phyloP scores from a whole-genome alignment of 2,329 filamentous ascomycete species.

The Fusarium sp. region DNA sequence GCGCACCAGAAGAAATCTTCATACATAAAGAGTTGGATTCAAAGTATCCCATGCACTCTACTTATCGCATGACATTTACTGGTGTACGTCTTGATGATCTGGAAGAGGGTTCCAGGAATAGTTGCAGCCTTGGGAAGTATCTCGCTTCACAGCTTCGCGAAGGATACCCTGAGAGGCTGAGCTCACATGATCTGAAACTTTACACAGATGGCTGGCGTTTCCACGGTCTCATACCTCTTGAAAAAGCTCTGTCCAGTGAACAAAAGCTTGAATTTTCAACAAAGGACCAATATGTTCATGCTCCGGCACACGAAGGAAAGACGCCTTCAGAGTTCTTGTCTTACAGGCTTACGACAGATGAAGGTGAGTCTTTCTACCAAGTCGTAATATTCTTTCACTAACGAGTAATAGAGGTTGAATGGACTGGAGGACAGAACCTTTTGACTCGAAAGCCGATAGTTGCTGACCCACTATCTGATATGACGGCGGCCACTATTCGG shows the following conservation, averaged over 20 bases:
- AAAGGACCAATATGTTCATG: not conserved
- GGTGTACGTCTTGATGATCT: not conserved
- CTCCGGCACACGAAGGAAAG: not conserved
- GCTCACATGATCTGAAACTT: not conserved
- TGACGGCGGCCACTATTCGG: accelerated
- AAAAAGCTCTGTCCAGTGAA: not conserved
- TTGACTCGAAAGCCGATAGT: not conserved
- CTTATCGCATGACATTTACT: not conserved
- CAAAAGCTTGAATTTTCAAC: not conserved
- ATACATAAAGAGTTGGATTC: not conserved
- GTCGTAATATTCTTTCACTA: accelerated
- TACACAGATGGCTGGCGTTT: not conserved
- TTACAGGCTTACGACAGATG: not conserved
- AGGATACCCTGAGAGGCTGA: not conserved
- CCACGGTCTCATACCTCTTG: not conserved
- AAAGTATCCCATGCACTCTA: not conserved
- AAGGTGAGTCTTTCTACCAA: accelerated
- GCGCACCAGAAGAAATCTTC: not conserved
- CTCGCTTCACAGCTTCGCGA: not conserved
- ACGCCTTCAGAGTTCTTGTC: accelerated
- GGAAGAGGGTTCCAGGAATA: not conserved
- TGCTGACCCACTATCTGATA: not conserved
- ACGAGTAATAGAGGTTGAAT: not conserved
- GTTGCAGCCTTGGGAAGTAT: not conserved
- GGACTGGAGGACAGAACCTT: not conserved